A percentile compares a stretch with the other conserved stretches of the same genome.
These are phyloP conservation scores for Lichtheimia ornata DNA, from an alignment of 371 early-diverging fungal species.

Conservation along the genomic window DNA sequence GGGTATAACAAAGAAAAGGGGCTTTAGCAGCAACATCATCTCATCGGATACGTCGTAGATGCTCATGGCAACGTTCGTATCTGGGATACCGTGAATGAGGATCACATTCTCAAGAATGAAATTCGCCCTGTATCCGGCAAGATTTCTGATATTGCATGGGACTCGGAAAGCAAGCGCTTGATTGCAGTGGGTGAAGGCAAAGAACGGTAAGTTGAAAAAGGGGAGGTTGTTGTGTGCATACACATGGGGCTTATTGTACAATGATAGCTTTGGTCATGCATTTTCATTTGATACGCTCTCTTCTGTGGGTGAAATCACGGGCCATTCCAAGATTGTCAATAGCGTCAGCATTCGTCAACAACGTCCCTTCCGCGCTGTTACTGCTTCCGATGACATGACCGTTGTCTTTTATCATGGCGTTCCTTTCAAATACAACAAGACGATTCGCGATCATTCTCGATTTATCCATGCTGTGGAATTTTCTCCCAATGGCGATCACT, in stretches of 20 bases:
- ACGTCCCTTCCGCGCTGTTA: constrained; percentile 93
- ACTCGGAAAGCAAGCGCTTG: constrained; percentile 90
- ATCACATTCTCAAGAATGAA: constrained; percentile 87
- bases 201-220: constrained; percentile 57
- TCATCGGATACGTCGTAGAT: constrained; percentile 49
- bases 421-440: constrained; percentile 82
- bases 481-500: constrained; percentile 81
- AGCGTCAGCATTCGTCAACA: constrained; percentile 80
- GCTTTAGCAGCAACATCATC: neutral
- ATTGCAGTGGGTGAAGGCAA: constrained; percentile 96
- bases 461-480: constrained; percentile 90
- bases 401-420: constrained; percentile 91
- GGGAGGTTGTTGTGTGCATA: no score
- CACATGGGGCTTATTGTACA: no score
- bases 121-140: constrained; percentile 71
- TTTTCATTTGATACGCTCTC: constrained; percentile 88
- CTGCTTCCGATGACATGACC: constrained; percentile 89
- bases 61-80: constrained; percentile 87
- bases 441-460: constrained; percentile 79
- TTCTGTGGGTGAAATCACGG: constrained; percentile 91
- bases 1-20: neutral
- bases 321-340: constrained; percentile 88
- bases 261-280: constrained; percentile 79
- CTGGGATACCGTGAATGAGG: constrained; percentile 89
- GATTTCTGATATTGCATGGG: constrained; percentile 93